phyloP scores from a whole-genome alignment of 2,329 filamentous ascomycete species.

The Fusarium hostae region DNA sequence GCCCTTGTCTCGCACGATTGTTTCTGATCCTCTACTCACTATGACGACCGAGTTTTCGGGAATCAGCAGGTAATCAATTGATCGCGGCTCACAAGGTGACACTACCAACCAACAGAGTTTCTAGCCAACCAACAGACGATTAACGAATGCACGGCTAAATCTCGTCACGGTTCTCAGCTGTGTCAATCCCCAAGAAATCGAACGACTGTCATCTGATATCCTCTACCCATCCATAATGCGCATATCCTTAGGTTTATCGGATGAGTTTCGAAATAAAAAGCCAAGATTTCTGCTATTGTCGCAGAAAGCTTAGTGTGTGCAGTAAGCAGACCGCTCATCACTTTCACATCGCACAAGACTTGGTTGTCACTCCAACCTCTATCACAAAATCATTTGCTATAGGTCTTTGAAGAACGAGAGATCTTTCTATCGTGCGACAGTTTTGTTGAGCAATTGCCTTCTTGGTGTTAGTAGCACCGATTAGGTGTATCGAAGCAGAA shows the following conservation, averaged over 20 bases:
- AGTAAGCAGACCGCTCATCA: conserved; percentile 26
- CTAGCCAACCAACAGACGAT: background rate
- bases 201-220: conserved; percentile 35
- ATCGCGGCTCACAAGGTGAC: conserved; percentile 8
- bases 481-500: background rate
- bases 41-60: conserved; percentile 12
- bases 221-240: background rate
- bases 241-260: conserved; percentile 2
- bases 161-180: conserved; percentile 22
- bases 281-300: conserved; percentile 31
- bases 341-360: conserved; percentile 12
- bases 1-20: conserved; percentile 4
- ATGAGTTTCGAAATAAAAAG: conserved; percentile 13
- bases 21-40: background rate
- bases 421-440: conserved; percentile 1
- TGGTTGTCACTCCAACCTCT: conserved; percentile 4
- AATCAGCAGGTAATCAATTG: conserved; percentile 6
- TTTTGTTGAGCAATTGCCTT: background rate
- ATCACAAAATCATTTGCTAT: background rate
- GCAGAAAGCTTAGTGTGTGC: conserved; percentile 23
- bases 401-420: background rate
- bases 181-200: conserved; percentile 25
- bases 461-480: background rate
- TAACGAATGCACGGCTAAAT: conserved; percentile 14
- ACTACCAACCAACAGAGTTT: background rate